Conservation (phyloP, 306 rosid genomes). For the Castanopsis chinensis region DNA sequence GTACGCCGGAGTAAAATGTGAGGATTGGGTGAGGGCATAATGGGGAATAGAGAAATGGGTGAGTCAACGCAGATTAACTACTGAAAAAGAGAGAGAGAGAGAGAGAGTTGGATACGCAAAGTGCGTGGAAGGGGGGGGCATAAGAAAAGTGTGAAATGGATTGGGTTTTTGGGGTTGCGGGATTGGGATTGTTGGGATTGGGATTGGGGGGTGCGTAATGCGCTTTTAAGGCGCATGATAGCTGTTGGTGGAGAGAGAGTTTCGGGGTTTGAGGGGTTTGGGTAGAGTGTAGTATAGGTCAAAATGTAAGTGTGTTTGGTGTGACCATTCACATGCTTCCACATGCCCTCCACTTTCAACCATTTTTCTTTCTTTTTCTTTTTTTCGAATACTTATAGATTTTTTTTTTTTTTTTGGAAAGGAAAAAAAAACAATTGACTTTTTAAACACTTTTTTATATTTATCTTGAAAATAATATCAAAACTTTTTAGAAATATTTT, state of each 20-base stretch:
- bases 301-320: neutral
- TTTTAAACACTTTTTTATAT: too few relatives aligned
- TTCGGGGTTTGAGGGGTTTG: slow-evolving; percentile 8
- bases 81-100: slow-evolving; percentile 23
- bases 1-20: neutral
- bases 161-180: neutral
- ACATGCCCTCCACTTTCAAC: neutral
- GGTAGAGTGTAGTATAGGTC: neutral
- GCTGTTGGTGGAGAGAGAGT: neutral
- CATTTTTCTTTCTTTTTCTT: neutral
- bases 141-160: neutral
- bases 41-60: neutral
- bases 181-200: too few relatives aligned
- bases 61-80: slow-evolving; percentile 74
- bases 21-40: slow-evolving; percentile 6
- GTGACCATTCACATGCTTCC: neutral
- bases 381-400: neutral
- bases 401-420: too few relatives aligned
- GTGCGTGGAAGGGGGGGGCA: slow-evolving; percentile 38
- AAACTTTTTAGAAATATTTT: too few relatives aligned
- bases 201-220: slow-evolving; percentile 18
- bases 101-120: slow-evolving; percentile 60
- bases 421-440: too few relatives aligned
- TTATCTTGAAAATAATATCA: too few relatives aligned
- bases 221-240: slow-evolving; percentile 20